These are phyloP conservation scores for Globisporangium orthogonon DNA, from an alignment of 352 stramenopile genomes.

Conservation along the genomic window DNA sequence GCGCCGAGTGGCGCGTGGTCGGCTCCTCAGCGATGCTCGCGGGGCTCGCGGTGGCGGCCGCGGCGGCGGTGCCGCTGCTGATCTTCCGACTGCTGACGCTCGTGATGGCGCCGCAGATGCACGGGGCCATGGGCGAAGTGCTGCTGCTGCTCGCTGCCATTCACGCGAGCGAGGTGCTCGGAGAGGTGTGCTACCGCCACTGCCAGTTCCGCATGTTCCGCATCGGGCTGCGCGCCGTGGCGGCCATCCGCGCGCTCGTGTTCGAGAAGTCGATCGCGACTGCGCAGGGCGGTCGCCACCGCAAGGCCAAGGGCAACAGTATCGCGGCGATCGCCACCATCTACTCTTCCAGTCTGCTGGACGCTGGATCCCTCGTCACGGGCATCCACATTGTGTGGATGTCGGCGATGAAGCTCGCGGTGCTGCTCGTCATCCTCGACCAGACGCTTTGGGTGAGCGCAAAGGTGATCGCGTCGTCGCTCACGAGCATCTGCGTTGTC, in stretches of 20 bases:
- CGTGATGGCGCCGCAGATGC: constrained; percentile 13
- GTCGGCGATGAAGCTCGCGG: constrained; percentile 19
- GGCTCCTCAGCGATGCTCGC: constrained; percentile 14
- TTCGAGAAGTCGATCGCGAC: constrained; percentile 31
- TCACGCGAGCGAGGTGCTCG: constrained; percentile 20
- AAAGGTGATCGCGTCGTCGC: constrained; percentile 17
- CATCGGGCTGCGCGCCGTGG: constrained; percentile 22
- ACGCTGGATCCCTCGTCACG: constrained; percentile 25
- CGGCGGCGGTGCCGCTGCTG: constrained; percentile 19
- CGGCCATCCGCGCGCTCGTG: constrained; percentile 27
- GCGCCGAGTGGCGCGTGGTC: constrained; percentile 23
- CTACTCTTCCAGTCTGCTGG: constrained; percentile 31
- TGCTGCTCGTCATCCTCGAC: constrained; percentile 26
- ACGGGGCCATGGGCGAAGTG: constrained; percentile 10
- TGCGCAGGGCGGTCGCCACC: constrained; percentile 14
- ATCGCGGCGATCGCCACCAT: constrained; percentile 33
- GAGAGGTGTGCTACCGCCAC: constrained; percentile 25
- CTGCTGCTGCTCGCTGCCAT: constrained; percentile 27
- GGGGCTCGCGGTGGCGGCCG: constrained; percentile 14
- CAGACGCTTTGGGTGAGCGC: constrained; percentile 21
- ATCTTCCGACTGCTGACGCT: constrained; percentile 26
- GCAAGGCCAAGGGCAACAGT: constrained; percentile 20
- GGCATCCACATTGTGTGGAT: constrained; percentile 31
- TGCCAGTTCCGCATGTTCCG: constrained; percentile 28
- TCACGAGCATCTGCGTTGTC: constrained; percentile 18